Evolutionary conservation across 306 rosid genomes (phyloP).

Genomic region (Malus sylvestris): DNA sequence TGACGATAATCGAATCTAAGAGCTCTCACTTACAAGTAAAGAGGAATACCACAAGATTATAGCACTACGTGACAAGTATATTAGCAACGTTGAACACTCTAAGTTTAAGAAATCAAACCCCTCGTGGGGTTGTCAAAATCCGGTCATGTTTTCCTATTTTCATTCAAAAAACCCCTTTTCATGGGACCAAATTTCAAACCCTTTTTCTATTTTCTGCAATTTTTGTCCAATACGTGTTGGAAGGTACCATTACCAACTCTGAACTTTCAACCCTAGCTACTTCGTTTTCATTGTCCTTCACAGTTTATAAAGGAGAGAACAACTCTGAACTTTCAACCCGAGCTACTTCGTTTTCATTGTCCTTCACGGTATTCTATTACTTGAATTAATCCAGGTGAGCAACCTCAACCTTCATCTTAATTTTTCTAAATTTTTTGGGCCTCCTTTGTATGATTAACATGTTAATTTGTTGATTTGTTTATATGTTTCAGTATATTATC

Average conservation of each 20-base stretch:
- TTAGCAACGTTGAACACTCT: not conserved
- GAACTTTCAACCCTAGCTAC: not conserved
- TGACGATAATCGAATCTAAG: no score
- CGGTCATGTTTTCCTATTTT: not conserved
- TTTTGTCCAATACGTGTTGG: constrained; percentile 20
- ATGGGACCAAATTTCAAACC: not conserved
- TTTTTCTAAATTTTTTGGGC: no score
- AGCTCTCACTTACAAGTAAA: no score
- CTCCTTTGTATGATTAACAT: not conserved
- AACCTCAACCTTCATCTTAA: no score
- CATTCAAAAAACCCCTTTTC: not conserved
- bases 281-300: not conserved
- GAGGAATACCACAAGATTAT: no score
- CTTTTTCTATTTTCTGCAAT: constrained; percentile 11
- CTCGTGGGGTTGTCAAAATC: constrained; percentile 9
- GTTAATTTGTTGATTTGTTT: not conserved
- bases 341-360: not conserved
- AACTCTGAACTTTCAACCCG: not conserved
- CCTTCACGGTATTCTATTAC: not conserved
- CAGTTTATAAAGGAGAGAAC: constrained; percentile 12
- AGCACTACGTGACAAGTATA: no score
- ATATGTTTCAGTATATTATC: not conserved
- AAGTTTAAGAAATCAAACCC: constrained; percentile 14
- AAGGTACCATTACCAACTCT: constrained; percentile 10
- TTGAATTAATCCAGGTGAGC: not conserved